These are phyloP conservation scores for Fonsecaea erecta DNA, from an alignment of 2,329 filamentous ascomycete genomes.

Conservation along the genomic window DNA sequence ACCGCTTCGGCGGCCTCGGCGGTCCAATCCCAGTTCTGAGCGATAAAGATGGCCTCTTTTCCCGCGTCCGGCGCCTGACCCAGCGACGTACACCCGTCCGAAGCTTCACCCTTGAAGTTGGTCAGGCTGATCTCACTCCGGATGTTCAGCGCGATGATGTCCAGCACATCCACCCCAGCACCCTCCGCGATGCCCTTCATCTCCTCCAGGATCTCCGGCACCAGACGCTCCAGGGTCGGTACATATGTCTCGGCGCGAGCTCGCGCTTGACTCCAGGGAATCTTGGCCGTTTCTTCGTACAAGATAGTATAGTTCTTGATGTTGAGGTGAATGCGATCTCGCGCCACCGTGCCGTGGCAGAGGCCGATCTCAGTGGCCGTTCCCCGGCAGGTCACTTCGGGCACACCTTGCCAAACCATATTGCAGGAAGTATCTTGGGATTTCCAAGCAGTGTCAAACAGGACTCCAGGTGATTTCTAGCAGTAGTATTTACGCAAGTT, in stretches of 20 bases:
- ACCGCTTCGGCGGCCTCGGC: conserved; percentile 41
- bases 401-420: no score
- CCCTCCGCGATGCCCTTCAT: conserved; percentile 57
- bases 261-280: conserved; percentile 52
- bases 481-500: no score
- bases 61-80: conserved; percentile 47
- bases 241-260: conserved; percentile 50
- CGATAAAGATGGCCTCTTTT: conserved; percentile 45
- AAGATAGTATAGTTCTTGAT: conserved; percentile 40
- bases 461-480: no score
- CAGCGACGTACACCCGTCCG: conserved; percentile 60
- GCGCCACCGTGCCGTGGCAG: neutral
- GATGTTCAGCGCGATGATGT: conserved; percentile 62
- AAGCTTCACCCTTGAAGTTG: conserved; percentile 35
- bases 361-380: neutral
- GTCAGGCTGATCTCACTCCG: conserved; percentile 58
- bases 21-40: conserved; percentile 64
- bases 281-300: conserved; percentile 42
- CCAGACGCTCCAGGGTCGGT: conserved; percentile 44
- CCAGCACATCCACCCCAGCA: conserved; percentile 50
- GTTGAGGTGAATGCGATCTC: neutral
- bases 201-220: conserved; percentile 40
- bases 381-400: no score
- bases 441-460: no score
- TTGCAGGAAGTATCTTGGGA: no score